phyloP scores from a whole-genome alignment of 345 rosid species.

The Populus davidiana region DNA sequence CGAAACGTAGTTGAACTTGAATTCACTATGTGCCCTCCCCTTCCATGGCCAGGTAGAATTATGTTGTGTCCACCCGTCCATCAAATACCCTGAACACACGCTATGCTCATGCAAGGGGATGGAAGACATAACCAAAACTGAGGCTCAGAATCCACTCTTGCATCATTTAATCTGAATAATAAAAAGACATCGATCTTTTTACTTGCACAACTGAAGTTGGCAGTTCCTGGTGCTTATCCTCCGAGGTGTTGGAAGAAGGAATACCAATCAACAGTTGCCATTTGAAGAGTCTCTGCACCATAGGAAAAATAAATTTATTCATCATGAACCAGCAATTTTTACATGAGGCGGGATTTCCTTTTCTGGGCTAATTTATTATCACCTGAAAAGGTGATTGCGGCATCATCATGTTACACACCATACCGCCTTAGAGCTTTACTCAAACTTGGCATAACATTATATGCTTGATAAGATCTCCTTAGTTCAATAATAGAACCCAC shows the following conservation, averaged over 20 bases:
- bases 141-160: neutral
- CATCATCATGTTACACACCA: conserved; percentile 48
- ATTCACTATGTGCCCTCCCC: neutral
- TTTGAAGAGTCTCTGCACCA: neutral
- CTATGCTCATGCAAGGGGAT: neutral
- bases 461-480: conserved; percentile 94
- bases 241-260: neutral
- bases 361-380: neutral
- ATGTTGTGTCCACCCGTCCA: no score
- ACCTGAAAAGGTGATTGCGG: neutral
- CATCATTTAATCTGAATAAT: neutral
- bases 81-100: no score
- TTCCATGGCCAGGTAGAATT: neutral
- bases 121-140: neutral
- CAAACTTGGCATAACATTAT: conserved; percentile 92
- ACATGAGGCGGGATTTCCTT: neutral
- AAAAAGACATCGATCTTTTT: neutral
- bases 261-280: neutral
- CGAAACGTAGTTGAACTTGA: no score
- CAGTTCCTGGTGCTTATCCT: neutral
- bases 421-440: conserved; percentile 84
- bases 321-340: neutral
- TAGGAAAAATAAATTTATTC: neutral
- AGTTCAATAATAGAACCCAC: conserved; percentile 97
- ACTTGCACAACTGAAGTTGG: no score